Base-by-base conservation (phyloP, 176 grass and related monocot genomes). In the Aegilops longissima region DNA sequence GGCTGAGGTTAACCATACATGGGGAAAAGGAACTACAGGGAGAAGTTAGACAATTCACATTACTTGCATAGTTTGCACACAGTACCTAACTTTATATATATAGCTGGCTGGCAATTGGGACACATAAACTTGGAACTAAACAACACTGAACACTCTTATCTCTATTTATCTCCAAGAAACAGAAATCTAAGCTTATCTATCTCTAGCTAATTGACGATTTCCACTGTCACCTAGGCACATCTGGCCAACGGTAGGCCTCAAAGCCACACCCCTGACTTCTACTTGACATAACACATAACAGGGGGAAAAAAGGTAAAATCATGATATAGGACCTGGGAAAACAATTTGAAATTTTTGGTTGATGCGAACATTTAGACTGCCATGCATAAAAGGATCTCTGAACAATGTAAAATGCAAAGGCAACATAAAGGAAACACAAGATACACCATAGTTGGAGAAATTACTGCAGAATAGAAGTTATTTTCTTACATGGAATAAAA, bases 61-160 rank as follows among this genome's bases (percentile, higher is more conserved):
- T 76, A 5, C 25, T 76, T 52, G 27, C 5, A 76, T 31, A 76
- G 27, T 52, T 76, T 76, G 12, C 25, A 30, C 47, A 52, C 25
- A 30, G 9, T 20, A 14, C 25, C 23, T 76, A 51, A 7, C 24
- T 51, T 76, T 51, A 76, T 29, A 49, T 29, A 75, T 30, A 75
- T 30, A 51, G 24, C 44, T 9, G 24, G 44, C 73, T 52, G 73
- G 14, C 73, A 10, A 25, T 25, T 9, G 14, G 45, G 24, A 76
- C 73, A 33, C 73, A 31, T 76, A 76, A 76, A 76, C 24, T 76
- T 76, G 73, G 44, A 76, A 52, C 7, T 54, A 76, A 33, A 76
- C 49, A 52, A 76, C 44, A 70, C 1, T 12, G 5, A 39, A 71
- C 69, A 21, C 17, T 5, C 21, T 27, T 42, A 42, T 72, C 36